Percentiles rank a stretch among this genome's conserved stretches.
These are phyloP conservation scores for Lecanicillium sp. DNA, from an alignment of 2,329 filamentous ascomycete species.

Conservation along the genomic window DNA sequence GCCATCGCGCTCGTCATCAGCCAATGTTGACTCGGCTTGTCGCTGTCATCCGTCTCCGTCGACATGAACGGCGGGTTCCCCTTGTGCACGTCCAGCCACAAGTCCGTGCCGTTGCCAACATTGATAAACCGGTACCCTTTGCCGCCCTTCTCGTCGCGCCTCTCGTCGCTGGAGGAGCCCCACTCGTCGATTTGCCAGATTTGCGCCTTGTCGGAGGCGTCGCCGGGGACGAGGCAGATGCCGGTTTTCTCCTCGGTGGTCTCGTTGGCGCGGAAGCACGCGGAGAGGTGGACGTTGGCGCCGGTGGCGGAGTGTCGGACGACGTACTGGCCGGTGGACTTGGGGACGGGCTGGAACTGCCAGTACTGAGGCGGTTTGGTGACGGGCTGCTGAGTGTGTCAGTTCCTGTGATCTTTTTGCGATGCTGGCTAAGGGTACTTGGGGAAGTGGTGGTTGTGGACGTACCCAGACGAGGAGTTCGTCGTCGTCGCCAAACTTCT, in stretches of 20 bases:
- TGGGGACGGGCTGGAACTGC: constrained; percentile 25
- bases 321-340: constrained; percentile 25
- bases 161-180: too few species aligned
- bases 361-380: constrained; percentile 18
- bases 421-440: too few species aligned
- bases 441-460: background rate
- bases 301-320: constrained; percentile 25
- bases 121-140: constrained; percentile 27
- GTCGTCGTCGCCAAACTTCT: background rate
- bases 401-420: background rate
- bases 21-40: constrained; percentile 29
- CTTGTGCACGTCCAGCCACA: constrained; percentile 28
- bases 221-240: constrained; percentile 24
- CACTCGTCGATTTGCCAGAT: constrained; percentile 27
- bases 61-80: constrained; percentile 27
- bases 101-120: constrained; percentile 26
- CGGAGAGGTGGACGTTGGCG: constrained; percentile 24
- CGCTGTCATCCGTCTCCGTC: constrained; percentile 19
- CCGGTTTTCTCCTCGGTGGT: constrained; percentile 22
- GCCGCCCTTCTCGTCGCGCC: constrained; percentile 21
- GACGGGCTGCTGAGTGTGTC: background rate
- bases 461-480: background rate
- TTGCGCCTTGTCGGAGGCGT: constrained; percentile 22
- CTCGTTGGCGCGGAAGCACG: constrained; percentile 23
- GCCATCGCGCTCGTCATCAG: constrained; percentile 25